Conservation (phyloP, 305 asterid genomes). For the Solanum hybrid region DNA sequence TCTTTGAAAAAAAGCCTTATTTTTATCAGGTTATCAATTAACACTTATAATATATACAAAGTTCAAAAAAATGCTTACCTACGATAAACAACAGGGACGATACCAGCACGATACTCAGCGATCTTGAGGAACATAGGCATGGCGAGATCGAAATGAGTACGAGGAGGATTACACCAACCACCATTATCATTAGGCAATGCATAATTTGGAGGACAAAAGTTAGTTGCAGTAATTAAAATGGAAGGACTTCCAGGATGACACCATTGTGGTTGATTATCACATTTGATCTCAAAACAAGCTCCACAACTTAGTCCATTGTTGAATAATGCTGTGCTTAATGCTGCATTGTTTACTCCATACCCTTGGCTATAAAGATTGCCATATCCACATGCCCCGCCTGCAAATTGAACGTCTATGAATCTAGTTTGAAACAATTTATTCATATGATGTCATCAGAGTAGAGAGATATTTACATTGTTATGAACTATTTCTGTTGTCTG, state of each 20-base stretch:
- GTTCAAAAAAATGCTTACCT: not conserved
- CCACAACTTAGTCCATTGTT: constrained; percentile 24
- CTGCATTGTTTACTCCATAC: not conserved
- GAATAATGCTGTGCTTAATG: constrained; percentile 20
- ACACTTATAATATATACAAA: too few species aligned
- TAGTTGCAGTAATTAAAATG: not conserved
- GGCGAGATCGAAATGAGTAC: not conserved
- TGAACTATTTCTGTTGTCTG: not conserved
- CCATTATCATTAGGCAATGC: constrained; percentile 54
- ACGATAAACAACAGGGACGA: constrained; percentile 29
- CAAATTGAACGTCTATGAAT: not conserved
- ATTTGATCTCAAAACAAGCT: constrained; percentile 27
- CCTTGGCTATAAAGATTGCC: not conserved
- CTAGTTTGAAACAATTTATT: not conserved
- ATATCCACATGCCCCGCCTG: constrained; percentile 1
- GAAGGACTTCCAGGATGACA: constrained; percentile 29
- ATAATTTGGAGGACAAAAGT: constrained; percentile 25
- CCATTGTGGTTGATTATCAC: constrained; percentile 16
- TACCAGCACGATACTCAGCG: constrained; percentile 23
- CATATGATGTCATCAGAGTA: too few species aligned
- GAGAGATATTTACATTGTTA: not conserved
- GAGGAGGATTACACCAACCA: constrained; percentile 11
- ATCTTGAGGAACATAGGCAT: constrained; percentile 5
- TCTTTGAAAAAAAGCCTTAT: not conserved
- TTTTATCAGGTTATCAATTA: not conserved